Evolutionary conservation across 805 yeast genomes (phyloP).

Genomic region (Pichia exigua): DNA sequence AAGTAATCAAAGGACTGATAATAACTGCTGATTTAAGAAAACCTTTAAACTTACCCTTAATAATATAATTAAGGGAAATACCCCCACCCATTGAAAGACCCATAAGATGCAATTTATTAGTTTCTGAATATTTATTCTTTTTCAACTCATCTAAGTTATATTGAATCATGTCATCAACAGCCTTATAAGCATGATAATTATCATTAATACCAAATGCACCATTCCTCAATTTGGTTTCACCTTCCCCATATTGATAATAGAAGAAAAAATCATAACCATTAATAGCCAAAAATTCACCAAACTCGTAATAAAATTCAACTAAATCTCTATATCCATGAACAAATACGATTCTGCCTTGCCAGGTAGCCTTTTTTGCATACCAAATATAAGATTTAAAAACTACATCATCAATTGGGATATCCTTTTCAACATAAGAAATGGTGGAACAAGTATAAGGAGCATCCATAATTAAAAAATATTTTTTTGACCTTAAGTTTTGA

Average conservation of each 20-base stretch:
- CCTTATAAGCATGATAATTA: slow-evolving; percentile 49
- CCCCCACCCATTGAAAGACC: slow-evolving; percentile 88
- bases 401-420: slow-evolving; percentile 15
- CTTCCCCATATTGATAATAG: slow-evolving; percentile 74
- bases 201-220: slow-evolving; percentile 46
- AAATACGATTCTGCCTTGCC: slow-evolving; percentile 48
- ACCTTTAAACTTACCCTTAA: slow-evolving; percentile 43
- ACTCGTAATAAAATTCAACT: slow-evolving; percentile 38
- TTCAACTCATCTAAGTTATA: slow-evolving; percentile 31
- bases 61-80: slow-evolving; percentile 53
- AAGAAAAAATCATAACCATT: slow-evolving; percentile 61
- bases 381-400: slow-evolving; percentile 10
- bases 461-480: not conserved
- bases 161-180: slow-evolving; percentile 51
- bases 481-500: too few relatives aligned
- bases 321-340: slow-evolving; percentile 72
- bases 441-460: slow-evolving; percentile 10
- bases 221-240: slow-evolving; percentile 47
- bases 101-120: slow-evolving; percentile 39
- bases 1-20: slow-evolving; percentile 51
- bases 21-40: slow-evolving; percentile 40
- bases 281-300: slow-evolving; percentile 45
- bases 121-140: slow-evolving; percentile 18
- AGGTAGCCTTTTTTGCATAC: slow-evolving; percentile 4
- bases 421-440: slow-evolving; percentile 4